A percentile compares a stretch with the other conserved stretches of the same genome.
Evolutionary conservation across 202 grass and related monocot genomes (phyloP).

Genomic region (Zoysia matrella): DNA sequence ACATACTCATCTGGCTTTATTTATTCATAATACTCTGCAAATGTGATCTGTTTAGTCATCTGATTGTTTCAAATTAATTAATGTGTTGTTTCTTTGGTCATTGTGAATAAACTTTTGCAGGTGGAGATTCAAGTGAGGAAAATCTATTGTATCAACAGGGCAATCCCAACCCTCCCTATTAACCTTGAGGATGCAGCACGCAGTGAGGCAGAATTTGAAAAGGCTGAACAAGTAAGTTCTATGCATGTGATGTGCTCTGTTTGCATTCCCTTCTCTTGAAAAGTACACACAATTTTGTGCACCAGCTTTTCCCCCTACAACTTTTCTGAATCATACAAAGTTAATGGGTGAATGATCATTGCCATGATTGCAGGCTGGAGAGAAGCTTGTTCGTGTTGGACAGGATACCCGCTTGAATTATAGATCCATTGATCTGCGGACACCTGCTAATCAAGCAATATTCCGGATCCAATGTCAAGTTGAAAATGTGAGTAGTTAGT

Average conservation of each 20-base stretch:
- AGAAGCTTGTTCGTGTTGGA: conserved; percentile 85
- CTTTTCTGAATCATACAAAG: background rate
- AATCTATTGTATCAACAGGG: too few relatives aligned
- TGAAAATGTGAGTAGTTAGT: conserved; percentile 57
- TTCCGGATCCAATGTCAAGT: conserved; percentile 87
- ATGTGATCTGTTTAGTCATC: background rate
- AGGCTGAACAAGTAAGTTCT: conserved; percentile 63
- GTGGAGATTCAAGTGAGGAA: too few relatives aligned
- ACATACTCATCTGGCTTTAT: background rate
- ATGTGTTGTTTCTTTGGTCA: background rate
- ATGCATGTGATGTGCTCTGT: too few relatives aligned
- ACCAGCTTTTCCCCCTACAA: background rate
- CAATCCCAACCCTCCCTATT: conserved; percentile 77
- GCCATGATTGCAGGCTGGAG: conserved; percentile 58
- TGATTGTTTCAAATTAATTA: background rate
- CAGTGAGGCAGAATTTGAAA: conserved; percentile 79
- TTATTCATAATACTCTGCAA: background rate
- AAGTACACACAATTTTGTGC: background rate
- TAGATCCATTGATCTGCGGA: conserved; percentile 77
- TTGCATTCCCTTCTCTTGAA: background rate
- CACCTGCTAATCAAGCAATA: conserved; percentile 75
- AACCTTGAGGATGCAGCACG: conserved; percentile 86
- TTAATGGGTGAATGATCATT: background rate
- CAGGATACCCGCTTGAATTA: conserved; percentile 87
- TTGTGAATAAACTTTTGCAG: conserved; percentile 39